A percentile compares a stretch with the other conserved stretches of the same genome.
Conservation (phyloP, 169 alveolate genomes). For the Fabrea salina region DNA sequence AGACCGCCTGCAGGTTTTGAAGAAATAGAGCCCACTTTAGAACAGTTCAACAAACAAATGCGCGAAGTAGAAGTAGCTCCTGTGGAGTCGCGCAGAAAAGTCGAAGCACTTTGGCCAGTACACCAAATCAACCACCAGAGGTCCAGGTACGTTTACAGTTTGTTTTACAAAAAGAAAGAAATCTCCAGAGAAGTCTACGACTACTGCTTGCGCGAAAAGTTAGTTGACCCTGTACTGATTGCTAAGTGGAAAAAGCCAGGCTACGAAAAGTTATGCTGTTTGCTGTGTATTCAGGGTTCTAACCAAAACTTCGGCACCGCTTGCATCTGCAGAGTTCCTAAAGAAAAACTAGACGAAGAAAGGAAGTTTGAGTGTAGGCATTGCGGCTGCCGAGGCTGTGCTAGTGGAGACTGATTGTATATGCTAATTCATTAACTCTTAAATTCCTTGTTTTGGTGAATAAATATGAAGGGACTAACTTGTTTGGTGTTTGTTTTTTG, state of each 20-base stretch:
- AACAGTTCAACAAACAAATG: constrained; percentile 91
- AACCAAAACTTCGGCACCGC: constrained; percentile 93
- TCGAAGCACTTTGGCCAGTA: constrained; percentile 97
- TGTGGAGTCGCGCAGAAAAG: constrained; percentile 93
- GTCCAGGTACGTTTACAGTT: constrained; percentile 92
- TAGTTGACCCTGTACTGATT: constrained; percentile 95
- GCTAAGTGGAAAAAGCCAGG: constrained; percentile 99
- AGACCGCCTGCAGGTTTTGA: constrained; percentile 96
- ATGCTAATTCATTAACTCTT: too few species aligned
- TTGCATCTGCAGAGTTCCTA: constrained; percentile 99
- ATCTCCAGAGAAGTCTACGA: constrained; percentile 97
- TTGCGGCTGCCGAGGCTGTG: constrained; percentile 99
- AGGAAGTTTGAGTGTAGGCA: constrained; percentile 92
- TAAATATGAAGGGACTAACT: too few species aligned
- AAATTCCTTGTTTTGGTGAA: too few species aligned
- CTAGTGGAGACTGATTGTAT: constrained; percentile 86
- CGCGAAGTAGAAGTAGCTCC: constrained; percentile 94
- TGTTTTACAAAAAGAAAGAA: constrained; percentile 89
- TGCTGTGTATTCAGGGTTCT: constrained; percentile 90
- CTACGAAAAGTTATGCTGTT: constrained; percentile 96
- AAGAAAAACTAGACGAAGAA: constrained; percentile 89
- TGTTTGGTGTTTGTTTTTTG: too few species aligned
- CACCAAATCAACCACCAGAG: constrained; percentile 95
- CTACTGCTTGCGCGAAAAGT: constrained; percentile 93
- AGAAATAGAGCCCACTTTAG: constrained; percentile 87